Conservation (phyloP, 2,329 filamentous ascomycete species). For the Aspergillus carbonarius region DNA sequence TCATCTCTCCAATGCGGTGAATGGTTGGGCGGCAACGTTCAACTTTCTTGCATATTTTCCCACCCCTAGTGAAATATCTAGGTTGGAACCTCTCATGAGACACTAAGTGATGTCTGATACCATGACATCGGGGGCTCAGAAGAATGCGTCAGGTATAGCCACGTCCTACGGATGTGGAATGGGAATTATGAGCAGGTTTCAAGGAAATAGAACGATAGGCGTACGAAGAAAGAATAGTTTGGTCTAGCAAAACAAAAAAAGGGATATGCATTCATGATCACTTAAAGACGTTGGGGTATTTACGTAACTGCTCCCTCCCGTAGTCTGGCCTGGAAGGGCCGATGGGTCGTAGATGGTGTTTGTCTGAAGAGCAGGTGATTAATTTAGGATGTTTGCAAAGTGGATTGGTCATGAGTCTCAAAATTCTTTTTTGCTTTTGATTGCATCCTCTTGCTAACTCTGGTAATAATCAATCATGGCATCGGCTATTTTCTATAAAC, state of each 20-base stretch:
- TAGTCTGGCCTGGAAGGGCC: no score
- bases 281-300: no score
- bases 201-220: neutral
- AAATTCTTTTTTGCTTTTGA: neutral
- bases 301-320: no score
- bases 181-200: neutral
- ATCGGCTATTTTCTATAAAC: constrained; percentile 20
- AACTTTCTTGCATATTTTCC: neutral
- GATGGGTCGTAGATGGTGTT: no score
- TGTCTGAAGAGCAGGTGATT: no score
- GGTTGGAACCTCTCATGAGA: constrained; percentile 4
- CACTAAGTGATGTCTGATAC: neutral
- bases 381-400: no score
- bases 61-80: constrained; percentile 15
- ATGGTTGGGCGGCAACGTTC: neutral
- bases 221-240: constrained; percentile 1
- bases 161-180: neutral
- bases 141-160: neutral
- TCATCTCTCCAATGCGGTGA: neutral
- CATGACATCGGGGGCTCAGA: no score
- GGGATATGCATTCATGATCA: neutral
- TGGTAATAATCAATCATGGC: constrained; percentile 19
- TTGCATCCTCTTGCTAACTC: neutral
- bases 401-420: no score
- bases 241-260: neutral